Percentiles rank a stretch among this genome's conserved stretches.
Conservation (phyloP, 148 eudicot species). For the Heliosperma pusillum region DNA sequence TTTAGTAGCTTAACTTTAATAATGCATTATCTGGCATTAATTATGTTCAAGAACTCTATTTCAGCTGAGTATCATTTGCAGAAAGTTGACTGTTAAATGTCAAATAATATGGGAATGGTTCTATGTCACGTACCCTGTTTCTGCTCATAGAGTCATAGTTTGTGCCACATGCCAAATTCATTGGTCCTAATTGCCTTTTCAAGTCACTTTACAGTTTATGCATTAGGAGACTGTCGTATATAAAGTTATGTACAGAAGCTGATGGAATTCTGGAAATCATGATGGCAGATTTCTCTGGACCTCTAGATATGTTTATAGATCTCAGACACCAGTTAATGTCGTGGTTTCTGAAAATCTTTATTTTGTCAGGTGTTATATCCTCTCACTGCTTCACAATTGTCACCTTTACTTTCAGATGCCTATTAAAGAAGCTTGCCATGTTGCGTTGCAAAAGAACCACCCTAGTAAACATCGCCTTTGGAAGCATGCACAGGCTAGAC, state of each 20-base stretch:
- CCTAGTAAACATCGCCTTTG: constrained; percentile 87
- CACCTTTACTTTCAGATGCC: constrained; percentile 65
- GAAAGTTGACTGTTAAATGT: neutral
- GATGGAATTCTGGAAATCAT: neutral
- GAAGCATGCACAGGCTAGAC: constrained; percentile 96
- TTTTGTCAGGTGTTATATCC: neutral
- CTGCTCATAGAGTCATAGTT: too few species aligned
- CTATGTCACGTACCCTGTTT: neutral
- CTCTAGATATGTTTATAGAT: neutral
- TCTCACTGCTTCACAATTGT: neutral
- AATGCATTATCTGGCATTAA: neutral
- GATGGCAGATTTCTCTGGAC: neutral
- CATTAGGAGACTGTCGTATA: neutral
- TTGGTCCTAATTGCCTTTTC: neutral
- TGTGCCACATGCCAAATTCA: neutral
- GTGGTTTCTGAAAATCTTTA: neutral
- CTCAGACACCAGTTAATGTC: neutral
- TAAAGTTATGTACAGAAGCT: neutral
- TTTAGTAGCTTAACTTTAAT: too few species aligned
- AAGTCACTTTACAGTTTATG: neutral
- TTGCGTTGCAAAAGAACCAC: constrained; percentile 80
- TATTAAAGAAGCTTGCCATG: constrained; percentile 95
- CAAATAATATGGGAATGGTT: neutral
- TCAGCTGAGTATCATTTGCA: neutral
- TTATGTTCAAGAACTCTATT: neutral